Evolutionary conservation across 2,329 filamentous ascomycete species (phyloP).

Genomic region (Myriosclerotinia scirpicola): DNA sequence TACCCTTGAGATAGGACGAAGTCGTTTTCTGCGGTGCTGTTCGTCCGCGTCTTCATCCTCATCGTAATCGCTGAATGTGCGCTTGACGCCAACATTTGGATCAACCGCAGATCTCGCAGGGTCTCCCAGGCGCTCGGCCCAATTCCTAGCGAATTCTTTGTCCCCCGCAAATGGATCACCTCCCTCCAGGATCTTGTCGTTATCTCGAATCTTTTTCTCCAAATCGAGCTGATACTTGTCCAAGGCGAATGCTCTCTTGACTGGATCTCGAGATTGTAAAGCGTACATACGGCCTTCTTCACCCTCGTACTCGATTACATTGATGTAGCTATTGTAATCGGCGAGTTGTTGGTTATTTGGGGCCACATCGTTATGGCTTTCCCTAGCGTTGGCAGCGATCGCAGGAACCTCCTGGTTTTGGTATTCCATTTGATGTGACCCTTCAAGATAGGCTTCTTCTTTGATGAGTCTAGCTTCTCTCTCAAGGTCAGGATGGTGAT

Average conservation of each 20-base stretch:
- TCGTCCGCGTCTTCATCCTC: not conserved
- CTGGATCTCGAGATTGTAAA: not conserved
- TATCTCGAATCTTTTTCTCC: not conserved
- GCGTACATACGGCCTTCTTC: not conserved
- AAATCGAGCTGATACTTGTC: not conserved
- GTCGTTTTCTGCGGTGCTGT: not conserved
- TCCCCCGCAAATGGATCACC: not conserved
- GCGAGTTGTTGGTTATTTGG: too few relatives aligned
- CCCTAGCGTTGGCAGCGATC: too few relatives aligned
- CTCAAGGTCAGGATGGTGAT: not conserved
- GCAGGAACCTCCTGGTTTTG: too few relatives aligned
- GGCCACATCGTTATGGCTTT: accelerated
- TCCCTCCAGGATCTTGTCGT: not conserved
- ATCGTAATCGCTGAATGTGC: not conserved
- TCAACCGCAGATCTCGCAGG: not conserved
- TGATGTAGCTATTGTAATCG: not conserved
- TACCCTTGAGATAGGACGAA: not conserved
- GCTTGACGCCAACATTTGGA: not conserved
- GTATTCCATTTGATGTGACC: too few relatives aligned
- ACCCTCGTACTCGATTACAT: not conserved
- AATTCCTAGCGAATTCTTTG: not conserved
- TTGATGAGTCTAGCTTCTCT: not conserved
- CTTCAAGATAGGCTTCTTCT: not conserved
- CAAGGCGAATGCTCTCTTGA: not conserved
- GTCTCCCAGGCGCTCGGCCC: not conserved